Conservation (phyloP, 805 yeast species). For the Kazachstania bromeliacearum region DNA sequence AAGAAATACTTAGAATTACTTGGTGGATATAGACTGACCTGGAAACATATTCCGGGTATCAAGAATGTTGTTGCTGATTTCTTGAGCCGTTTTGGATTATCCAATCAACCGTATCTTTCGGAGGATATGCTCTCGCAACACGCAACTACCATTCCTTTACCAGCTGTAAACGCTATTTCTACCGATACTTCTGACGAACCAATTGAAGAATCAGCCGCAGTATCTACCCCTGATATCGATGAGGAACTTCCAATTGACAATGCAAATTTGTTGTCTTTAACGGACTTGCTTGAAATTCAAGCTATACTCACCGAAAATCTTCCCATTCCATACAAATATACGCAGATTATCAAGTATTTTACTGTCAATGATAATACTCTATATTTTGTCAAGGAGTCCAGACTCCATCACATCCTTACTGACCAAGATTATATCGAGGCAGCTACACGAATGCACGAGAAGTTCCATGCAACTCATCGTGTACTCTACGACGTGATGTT, state of each 20-base stretch:
- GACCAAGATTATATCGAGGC: background rate
- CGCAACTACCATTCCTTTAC: no score
- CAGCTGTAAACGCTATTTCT: no score
- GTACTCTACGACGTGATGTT: background rate
- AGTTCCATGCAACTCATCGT: slow-evolving; percentile 1
- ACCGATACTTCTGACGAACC: no score
- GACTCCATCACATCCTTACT: background rate
- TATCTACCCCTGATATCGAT: no score
- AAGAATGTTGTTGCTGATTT: slow-evolving; percentile 2
- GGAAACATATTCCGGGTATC: slow-evolving; percentile 2
- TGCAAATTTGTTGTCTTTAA: no score
- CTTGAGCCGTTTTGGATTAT: slow-evolving; percentile 1
- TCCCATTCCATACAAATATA: no score
- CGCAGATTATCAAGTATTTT: background rate
- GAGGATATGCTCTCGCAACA: no score
- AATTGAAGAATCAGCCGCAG: no score
- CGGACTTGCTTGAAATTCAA: no score
- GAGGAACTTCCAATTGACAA: no score
- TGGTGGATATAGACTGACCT: background rate
- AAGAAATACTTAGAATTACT: background rate
- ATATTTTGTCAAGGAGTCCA: background rate
- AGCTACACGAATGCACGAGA: background rate
- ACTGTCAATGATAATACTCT: background rate
- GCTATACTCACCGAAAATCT: no score
- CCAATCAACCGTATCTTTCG: no score